A percentile compares a stretch with the other conserved stretches of the same genome.
These are phyloP conservation scores for Xylaria sp. DNA, from an alignment of 2,329 filamentous ascomycete genomes.

Conservation along the genomic window DNA sequence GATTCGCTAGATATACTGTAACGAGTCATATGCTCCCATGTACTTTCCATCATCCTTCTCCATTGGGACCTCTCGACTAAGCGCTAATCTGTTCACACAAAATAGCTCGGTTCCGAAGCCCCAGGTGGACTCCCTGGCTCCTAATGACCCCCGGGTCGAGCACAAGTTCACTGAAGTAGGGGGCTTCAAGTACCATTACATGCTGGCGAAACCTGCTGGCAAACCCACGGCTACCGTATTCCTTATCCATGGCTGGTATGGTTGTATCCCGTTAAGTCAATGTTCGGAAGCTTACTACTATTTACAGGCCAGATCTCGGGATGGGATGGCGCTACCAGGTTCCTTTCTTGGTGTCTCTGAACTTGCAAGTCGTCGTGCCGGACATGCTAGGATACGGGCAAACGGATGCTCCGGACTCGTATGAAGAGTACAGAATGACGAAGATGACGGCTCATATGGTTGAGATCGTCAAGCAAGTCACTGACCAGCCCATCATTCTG, in stretches of 20 bases:
- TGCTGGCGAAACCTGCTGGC: slow-evolving; percentile 62
- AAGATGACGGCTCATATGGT: slow-evolving; percentile 79
- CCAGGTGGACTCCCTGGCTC: slow-evolving; percentile 68
- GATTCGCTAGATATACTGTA: not conserved
- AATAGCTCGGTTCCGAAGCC: slow-evolving; percentile 8
- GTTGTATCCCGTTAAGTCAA: not conserved
- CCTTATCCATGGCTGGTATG: slow-evolving; percentile 51
- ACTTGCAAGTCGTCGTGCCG: slow-evolving; percentile 81
- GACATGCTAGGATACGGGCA: slow-evolving; percentile 89
- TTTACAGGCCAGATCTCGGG: slow-evolving; percentile 84
- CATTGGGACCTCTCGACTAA: not conserved
- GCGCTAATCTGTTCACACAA: slow-evolving; percentile 19
- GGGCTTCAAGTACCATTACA: slow-evolving; percentile 76
- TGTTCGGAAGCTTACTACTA: slow-evolving; percentile 22
- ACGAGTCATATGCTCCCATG: not conserved
- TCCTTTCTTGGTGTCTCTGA: slow-evolving; percentile 75
- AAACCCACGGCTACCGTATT: slow-evolving; percentile 61
- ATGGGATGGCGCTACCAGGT: slow-evolving; percentile 93
- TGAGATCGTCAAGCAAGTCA: slow-evolving; percentile 70
- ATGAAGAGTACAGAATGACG: slow-evolving; percentile 75
- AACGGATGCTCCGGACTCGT: slow-evolving; percentile 73
- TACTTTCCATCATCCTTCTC: not conserved
- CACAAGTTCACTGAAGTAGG: slow-evolving; percentile 71
- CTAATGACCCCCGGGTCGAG: slow-evolving; percentile 73
- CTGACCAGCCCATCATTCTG: slow-evolving; percentile 72